Evolutionary conservation across 2,329 filamentous ascomycete genomes (phyloP).

Genomic region (Xylaria sp.): DNA sequence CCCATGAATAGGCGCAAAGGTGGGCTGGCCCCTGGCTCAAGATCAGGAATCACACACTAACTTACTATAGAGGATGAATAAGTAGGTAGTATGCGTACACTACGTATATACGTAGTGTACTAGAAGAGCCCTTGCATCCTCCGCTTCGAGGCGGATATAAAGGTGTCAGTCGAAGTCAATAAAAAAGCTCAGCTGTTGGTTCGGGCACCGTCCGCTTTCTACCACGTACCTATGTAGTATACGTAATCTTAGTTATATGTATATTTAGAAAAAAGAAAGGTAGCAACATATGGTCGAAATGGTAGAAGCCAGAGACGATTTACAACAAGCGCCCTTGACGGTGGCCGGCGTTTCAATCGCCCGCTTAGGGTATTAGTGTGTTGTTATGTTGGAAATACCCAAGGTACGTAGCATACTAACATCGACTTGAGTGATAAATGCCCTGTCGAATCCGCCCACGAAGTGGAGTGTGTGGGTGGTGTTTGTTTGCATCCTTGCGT

Average conservation of each 20-base stretch:
- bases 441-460: conserved; percentile 26
- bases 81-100: too few species aligned
- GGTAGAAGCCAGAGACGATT: conserved; percentile 3
- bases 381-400: not conserved
- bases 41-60: conserved; percentile 28
- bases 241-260: not conserved
- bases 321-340: conserved; percentile 17
- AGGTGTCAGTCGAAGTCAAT: not conserved
- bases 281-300: not conserved
- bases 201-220: conserved; percentile 19
- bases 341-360: conserved; percentile 16
- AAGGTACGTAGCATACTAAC: not conserved
- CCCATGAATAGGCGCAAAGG: conserved; percentile 24
- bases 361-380: conserved; percentile 4
- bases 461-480: conserved; percentile 30
- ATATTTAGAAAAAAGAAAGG: not conserved
- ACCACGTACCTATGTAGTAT: not conserved
- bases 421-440: conserved; percentile 21
- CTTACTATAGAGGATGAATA: not conserved
- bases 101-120: not conserved
- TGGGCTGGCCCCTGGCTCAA: conserved; percentile 28
- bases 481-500: conserved; percentile 32
- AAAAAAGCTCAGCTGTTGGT: not conserved
- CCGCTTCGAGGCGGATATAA: conserved; percentile 9
- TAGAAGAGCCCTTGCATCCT: conserved; percentile 10